Percentiles rank a stretch among this genome's conserved stretches.
Evolutionary conservation across 1,284 basidiomycete species (phyloP).

Genomic region (Ganoderma sinense): DNA sequence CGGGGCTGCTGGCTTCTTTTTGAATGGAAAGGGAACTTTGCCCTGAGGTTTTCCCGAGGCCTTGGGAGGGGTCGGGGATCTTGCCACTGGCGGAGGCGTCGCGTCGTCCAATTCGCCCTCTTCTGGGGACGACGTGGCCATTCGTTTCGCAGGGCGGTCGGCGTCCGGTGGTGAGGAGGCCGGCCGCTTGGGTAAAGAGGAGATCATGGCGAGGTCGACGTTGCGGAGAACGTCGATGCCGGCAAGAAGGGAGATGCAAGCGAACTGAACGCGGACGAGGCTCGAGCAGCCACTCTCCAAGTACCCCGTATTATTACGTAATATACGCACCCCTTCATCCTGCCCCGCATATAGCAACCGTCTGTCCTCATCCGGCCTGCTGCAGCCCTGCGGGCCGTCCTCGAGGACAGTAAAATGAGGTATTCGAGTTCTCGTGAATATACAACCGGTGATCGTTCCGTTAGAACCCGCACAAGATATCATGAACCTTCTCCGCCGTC

Average conservation of each 20-base stretch:
- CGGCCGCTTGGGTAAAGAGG: slow-evolving; percentile 56
- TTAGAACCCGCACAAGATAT: background rate
- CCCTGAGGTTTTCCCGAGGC: slow-evolving; percentile 27
- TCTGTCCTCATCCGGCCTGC: background rate
- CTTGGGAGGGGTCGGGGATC: slow-evolving; percentile 34
- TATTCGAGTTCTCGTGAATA: background rate
- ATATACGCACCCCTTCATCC: background rate
- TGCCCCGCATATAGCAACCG: background rate
- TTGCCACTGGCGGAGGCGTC: slow-evolving; percentile 34
- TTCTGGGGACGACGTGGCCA: slow-evolving; percentile 69
- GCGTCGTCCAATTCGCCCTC: slow-evolving; percentile 77
- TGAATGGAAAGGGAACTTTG: slow-evolving; percentile 75
- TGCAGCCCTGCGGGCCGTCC: too few species aligned
- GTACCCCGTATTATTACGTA: slow-evolving; percentile 15
- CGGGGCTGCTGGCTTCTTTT: slow-evolving; percentile 51
- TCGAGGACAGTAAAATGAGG: background rate
- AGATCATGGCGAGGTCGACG: slow-evolving; percentile 28
- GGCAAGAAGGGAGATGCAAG: background rate
- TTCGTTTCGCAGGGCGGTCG: slow-evolving; percentile 61
- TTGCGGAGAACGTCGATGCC: slow-evolving; percentile 12
- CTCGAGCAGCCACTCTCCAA: slow-evolving; percentile 11
- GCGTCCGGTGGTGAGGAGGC: slow-evolving; percentile 58
- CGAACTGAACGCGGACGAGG: background rate
- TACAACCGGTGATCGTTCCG: background rate
- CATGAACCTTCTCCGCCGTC: background rate